Evolutionary conservation across 129 eudicot species (phyloP), one percentile per base, ranked within the genome.

Genomic region (Chrysanthemum makinoi): DNA sequence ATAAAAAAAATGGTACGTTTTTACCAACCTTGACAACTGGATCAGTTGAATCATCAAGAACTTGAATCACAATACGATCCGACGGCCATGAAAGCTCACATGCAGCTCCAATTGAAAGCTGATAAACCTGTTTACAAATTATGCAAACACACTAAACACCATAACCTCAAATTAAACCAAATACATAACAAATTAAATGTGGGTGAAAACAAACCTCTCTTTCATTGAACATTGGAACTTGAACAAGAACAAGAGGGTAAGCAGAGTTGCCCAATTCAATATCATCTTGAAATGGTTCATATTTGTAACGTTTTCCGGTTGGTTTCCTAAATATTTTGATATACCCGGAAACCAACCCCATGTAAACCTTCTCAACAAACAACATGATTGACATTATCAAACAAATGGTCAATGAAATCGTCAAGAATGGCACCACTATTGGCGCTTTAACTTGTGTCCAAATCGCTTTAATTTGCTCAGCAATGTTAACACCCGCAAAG

Each of bases 21-120:
- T 61, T 69, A 55, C 55, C 3, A 75, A 86, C 96, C 87, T 86
- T 89, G 70, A 75, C 60, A 26, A 75, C 77, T 51, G 79, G 86
- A 83, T 86, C 96, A 1, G 96, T 89, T 33, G 96, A 89, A 80
- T 89, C 96, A 67, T 89, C 96, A 61, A 89, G 96, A 53, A 89
- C 96, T 81, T 89, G 96, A 63, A 89, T 81, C 67, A 89, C 83
- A 61, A 89, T 69, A 15, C 96, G 79, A 62, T 89, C 91, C 24
- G 89, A 75, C 9, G 91, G 91, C 96, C 96, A 89, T 58, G 96
- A 86, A 63, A 89, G 91, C 49, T 85, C 85, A 73, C 89, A 88
- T 57, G 96, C 96, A 81, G 96, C 96, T 76, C 96, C 89, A 68
- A 88, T 88, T 3, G 96, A 86, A 28, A 89, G 80, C 48, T 89